Base-by-base conservation (phyloP, 257 asterid genomes). In the Solanum phureja region DNA sequence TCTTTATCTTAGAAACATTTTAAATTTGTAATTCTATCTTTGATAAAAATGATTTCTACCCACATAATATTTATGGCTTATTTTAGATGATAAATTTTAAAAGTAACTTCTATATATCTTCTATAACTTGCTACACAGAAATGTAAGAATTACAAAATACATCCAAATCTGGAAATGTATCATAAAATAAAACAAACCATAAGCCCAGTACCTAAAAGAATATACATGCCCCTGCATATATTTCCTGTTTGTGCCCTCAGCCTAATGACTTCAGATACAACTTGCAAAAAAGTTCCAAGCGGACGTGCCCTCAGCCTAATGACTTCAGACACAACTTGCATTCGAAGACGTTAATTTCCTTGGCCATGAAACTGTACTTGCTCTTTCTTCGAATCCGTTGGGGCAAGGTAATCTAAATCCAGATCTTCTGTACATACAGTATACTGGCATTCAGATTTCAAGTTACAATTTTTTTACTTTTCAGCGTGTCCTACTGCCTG, bases 401-500 rank as follows among this genome's bases (percentile, higher is more conserved):
- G 21, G 21, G 4, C 40, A 42, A 27, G 1, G 24, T 27, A 27
- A 42, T 79, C 40, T 6, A 16, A 4, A 16, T 77, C 35, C 82
- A 35, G 2, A 21, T 19, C 16, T 79, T 44, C 38, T 24, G 64
- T 24, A 11, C 1, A 21, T 60, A 42, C 21, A 38, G 56, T 89
- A 88, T 91, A 90, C 76, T 87, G 88, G 37, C 16, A 83, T 92
- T 91, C 74, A 72, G 23, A 76, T n/a, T 37, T 74, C 14, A 7
- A 18, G 44, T 3, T 11, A 11, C 49, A 71, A 31, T 77, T 10
- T 86, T 69, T 87, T 1, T 40, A n/a, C 7, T 76, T n/a, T 12
- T 7, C 60, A 76, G 2, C 6, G 18, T 24, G 14, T 34, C 92
- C 92, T 92, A 95, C 86, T 88, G 91, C 90, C 93, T 89, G 83